Evolutionary conservation across 2,329 filamentous ascomycete species (phyloP).

Genomic region (Alternaria arborescens): DNA sequence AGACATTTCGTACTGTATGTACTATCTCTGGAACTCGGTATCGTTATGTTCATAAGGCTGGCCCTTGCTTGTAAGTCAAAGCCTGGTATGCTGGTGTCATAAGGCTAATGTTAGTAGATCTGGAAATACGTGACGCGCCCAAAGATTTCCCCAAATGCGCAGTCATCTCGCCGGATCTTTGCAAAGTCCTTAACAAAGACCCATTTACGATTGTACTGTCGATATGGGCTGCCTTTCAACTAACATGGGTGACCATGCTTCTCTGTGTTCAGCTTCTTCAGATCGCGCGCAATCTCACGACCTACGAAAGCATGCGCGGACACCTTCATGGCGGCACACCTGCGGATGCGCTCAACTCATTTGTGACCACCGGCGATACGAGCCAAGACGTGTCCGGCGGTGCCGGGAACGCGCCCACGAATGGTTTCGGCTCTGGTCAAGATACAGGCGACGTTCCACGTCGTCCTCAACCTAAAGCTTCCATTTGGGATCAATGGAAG

Average conservation of each 20-base stretch:
- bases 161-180: slow-evolving; percentile 77
- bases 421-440: slow-evolving; percentile 71
- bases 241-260: slow-evolving; percentile 97
- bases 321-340: slow-evolving; percentile 67
- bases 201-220: slow-evolving; percentile 82
- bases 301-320: slow-evolving; percentile 94
- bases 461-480: slow-evolving; percentile 64
- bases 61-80: slow-evolving; percentile 72
- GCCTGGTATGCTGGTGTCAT: too few species aligned
- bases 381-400: slow-evolving; percentile 62
- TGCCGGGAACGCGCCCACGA: slow-evolving; percentile 42
- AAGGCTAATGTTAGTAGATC: slow-evolving; percentile 62
- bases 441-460: slow-evolving; percentile 52
- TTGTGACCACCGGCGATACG: slow-evolving; percentile 75
- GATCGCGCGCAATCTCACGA: slow-evolving; percentile 90
- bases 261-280: slow-evolving; percentile 93
- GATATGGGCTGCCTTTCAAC: slow-evolving; percentile 82
- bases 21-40: slow-evolving; percentile 76
- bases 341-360: slow-evolving; percentile 71
- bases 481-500: slow-evolving; percentile 81
- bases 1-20: slow-evolving; percentile 95
- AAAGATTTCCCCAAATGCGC: slow-evolving; percentile 66
- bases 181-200: slow-evolving; percentile 79
- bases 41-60: slow-evolving; percentile 75
- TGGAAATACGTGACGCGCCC: slow-evolving; percentile 66